A percentile compares a stretch with the other conserved stretches of the same genome.
These are phyloP conservation scores for Alternaria infectoria DNA, from an alignment of 2,329 filamentous ascomycete species.

Conservation along the genomic window DNA sequence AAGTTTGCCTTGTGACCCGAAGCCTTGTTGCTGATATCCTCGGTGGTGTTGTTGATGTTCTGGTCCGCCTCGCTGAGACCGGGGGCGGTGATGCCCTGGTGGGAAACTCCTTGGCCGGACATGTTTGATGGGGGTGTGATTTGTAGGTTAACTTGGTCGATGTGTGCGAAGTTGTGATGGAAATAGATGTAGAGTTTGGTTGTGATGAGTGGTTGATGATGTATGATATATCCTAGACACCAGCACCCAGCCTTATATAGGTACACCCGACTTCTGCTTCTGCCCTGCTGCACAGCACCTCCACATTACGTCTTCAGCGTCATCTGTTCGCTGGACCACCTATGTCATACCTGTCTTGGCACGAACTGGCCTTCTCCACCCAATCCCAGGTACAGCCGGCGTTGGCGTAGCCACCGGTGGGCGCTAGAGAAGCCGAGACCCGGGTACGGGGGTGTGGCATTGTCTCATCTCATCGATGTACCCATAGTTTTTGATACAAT, in stretches of 20 bases:
- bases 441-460: background rate
- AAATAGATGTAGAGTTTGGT: background rate
- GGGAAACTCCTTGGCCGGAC: conserved; percentile 9
- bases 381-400: background rate
- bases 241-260: background rate
- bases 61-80: conserved; percentile 26
- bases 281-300: background rate
- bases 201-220: background rate
- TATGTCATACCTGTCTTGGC: conserved; percentile 6
- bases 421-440: conserved; percentile 1
- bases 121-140: background rate
- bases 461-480: background rate
- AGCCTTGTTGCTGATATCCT: conserved; percentile 27
- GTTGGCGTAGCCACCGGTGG: background rate
- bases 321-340: background rate
- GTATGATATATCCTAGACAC: background rate
- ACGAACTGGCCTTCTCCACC: background rate
- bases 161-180: too few species aligned
- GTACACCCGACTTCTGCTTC: too few species aligned
- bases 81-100: conserved; percentile 24
- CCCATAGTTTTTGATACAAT: background rate
- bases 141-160: background rate
- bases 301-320: conserved; percentile 1
- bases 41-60: conserved; percentile 31
- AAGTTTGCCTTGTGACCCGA: conserved; percentile 57